Evolutionary conservation across 306 rosid genomes (phyloP).

Genomic region (Prunus mira): DNA sequence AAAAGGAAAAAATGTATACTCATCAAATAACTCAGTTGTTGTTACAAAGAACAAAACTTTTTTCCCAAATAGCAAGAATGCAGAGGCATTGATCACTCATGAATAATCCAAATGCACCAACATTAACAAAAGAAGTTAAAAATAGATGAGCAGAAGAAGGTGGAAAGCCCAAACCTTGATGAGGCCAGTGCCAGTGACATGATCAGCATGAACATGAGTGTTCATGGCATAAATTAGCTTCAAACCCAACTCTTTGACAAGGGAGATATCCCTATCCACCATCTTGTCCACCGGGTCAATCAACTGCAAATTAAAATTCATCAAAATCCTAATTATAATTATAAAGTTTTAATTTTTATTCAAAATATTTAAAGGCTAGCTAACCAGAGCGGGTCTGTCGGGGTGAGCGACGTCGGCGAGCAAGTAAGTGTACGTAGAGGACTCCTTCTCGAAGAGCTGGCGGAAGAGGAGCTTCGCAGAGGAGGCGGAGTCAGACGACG

Average conservation of each 20-base stretch:
- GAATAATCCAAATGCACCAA: neutral
- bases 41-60: neutral
- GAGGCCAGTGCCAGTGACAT: slow-evolving; percentile 90
- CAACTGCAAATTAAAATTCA: slow-evolving; percentile 48
- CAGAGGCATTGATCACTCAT: neutral
- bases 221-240: slow-evolving; percentile 77
- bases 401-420: slow-evolving; percentile 79
- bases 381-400: slow-evolving; percentile 72
- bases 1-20: slow-evolving; percentile 11
- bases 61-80: neutral
- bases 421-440: slow-evolving; percentile 86
- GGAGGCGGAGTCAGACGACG: slow-evolving; percentile 21
- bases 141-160: neutral
- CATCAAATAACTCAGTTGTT: slow-evolving; percentile 1
- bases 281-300: slow-evolving; percentile 95
- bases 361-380: neutral
- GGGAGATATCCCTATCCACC: slow-evolving; percentile 82
- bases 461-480: slow-evolving; percentile 66
- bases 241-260: slow-evolving; percentile 67
- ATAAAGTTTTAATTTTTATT: neutral
- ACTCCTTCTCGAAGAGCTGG: slow-evolving; percentile 93
- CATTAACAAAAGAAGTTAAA: neutral
- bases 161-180: slow-evolving; percentile 53
- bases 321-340: neutral
- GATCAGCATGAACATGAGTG: slow-evolving; percentile 99